Evolutionary conservation across 768 basidiomycete genomes (phyloP).

Genomic region (Lyophyllum semitale): DNA sequence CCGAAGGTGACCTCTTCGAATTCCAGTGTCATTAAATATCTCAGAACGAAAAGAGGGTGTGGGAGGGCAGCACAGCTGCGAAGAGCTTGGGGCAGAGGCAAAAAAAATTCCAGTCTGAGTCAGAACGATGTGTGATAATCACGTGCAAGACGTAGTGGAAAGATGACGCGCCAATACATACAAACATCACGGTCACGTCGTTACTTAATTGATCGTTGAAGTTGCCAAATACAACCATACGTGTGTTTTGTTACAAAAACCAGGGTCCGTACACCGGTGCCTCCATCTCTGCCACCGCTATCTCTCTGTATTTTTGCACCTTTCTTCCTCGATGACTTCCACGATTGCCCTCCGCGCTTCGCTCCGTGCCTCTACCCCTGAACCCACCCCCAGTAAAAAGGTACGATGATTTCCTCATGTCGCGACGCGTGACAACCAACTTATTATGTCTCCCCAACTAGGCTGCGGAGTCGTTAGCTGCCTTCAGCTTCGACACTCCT

Average conservation of each 20-base stretch:
- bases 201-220: slow-evolving; percentile 23
- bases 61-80: background rate
- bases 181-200: slow-evolving; percentile 26
- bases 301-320: slow-evolving; percentile 9
- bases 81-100: background rate
- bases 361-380: slow-evolving; percentile 30
- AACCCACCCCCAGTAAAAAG: slow-evolving; percentile 54
- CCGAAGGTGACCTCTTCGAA: background rate
- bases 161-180: slow-evolving; percentile 8
- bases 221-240: slow-evolving; percentile 39
- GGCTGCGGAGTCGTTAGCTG: slow-evolving; percentile 48
- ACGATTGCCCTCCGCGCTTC: slow-evolving; percentile 24
- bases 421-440: slow-evolving; percentile 3
- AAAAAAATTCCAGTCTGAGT: no score
- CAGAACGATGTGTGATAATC: background rate
- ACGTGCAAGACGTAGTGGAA: background rate
- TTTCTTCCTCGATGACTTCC: slow-evolving; percentile 29
- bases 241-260: slow-evolving; percentile 24
- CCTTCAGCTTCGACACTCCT: slow-evolving; percentile 37
- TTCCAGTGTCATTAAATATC: background rate
- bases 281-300: background rate
- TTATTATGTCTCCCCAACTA: slow-evolving; percentile 15
- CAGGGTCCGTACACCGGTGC: background rate
- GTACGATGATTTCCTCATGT: slow-evolving; percentile 25
- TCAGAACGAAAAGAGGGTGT: background rate